Evolutionary conservation across 2,329 filamentous ascomycete genomes (phyloP).

Genomic region (Blumeriella jaapii): DNA sequence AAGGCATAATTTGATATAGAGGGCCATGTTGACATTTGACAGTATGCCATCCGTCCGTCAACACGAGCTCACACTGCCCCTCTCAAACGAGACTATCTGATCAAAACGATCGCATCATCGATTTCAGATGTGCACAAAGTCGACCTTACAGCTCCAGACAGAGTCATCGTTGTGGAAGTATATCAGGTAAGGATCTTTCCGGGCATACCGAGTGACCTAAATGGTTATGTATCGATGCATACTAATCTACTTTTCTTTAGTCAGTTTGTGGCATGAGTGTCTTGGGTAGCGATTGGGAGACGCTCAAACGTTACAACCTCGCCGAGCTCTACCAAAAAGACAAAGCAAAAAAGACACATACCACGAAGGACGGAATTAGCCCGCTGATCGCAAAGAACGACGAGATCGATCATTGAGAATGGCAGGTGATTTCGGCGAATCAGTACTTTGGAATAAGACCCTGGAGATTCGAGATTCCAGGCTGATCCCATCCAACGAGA

Average conservation of each 20-base stretch:
- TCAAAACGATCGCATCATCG: constrained; percentile 48
- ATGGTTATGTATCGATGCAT: constrained; percentile 2
- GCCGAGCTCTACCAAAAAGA: constrained; percentile 51
- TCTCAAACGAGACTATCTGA: constrained; percentile 56
- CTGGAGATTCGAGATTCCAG: no score
- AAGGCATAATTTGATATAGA: background rate
- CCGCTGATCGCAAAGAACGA: constrained; percentile 18
- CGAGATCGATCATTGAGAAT: constrained; percentile 9
- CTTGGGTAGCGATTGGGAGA: constrained; percentile 57
- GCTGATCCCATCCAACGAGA: no score
- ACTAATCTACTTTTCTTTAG: constrained; percentile 32
- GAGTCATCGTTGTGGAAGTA: constrained; percentile 68
- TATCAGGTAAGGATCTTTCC: constrained; percentile 50
- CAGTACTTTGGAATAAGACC: no score
- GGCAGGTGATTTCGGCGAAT: no score
- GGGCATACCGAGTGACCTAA: constrained; percentile 1
- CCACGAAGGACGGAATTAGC: constrained; percentile 14
- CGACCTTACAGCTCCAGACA: constrained; percentile 64
- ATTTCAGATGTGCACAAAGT: constrained; percentile 56
- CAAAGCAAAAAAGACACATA: constrained; percentile 8
- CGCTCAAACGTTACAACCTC: constrained; percentile 66
- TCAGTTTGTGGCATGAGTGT: constrained; percentile 70
- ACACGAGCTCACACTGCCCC: constrained; percentile 57
- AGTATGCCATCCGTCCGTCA: constrained; percentile 80
- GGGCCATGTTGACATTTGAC: constrained; percentile 4